These are phyloP conservation scores for Hanseniaspora sp. DNA, from an alignment of 1,139 yeast species.

Conservation along the genomic window DNA sequence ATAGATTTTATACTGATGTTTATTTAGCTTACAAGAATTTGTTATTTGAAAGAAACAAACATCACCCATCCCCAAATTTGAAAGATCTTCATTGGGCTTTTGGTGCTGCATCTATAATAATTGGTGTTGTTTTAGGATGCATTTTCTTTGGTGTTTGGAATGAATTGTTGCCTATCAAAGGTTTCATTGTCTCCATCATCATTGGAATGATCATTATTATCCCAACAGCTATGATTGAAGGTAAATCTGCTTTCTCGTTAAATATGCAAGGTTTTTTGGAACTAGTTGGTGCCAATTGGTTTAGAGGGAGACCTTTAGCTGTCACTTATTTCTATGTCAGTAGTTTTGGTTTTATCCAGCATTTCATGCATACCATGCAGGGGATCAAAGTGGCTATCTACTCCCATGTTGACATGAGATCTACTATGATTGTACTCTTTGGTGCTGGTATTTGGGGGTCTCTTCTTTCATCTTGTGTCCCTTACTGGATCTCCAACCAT, in stretches of 20 bases:
- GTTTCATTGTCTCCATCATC: slow-evolving; percentile 35
- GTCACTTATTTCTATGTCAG: slow-evolving; percentile 43
- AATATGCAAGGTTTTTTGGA: slow-evolving; percentile 54
- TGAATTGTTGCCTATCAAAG: slow-evolving; percentile 45
- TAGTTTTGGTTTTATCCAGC: slow-evolving; percentile 47
- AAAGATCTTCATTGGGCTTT: slow-evolving; percentile 45
- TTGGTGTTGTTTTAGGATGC: slow-evolving; percentile 42
- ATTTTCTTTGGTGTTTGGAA: slow-evolving; percentile 35
- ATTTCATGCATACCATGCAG: slow-evolving; percentile 36
- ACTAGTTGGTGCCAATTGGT: slow-evolving; percentile 49
- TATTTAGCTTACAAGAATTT: slow-evolving; percentile 35
- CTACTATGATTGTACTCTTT: slow-evolving; percentile 47
- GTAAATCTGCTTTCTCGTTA: slow-evolving; percentile 44
- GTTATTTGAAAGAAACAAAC: slow-evolving; percentile 41
- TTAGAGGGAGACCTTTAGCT: slow-evolving; percentile 54
- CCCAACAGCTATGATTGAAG: slow-evolving; percentile 45
- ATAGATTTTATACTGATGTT: slow-evolving; percentile 48
- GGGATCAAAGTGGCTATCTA: slow-evolving; percentile 59
- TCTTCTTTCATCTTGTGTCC: slow-evolving; percentile 35
- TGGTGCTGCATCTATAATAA: slow-evolving; percentile 57
- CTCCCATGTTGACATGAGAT: slow-evolving; percentile 50
- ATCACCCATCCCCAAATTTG: slow-evolving; percentile 53
- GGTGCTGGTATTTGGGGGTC: slow-evolving; percentile 34
- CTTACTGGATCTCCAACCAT: slow-evolving; percentile 37
- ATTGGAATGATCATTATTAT: slow-evolving; percentile 44